Evolutionary conservation across 2,329 filamentous ascomycete genomes (phyloP), one percentile per base, ranked within the genome.

Genomic region (Cordyceps fumosorosea): DNA sequence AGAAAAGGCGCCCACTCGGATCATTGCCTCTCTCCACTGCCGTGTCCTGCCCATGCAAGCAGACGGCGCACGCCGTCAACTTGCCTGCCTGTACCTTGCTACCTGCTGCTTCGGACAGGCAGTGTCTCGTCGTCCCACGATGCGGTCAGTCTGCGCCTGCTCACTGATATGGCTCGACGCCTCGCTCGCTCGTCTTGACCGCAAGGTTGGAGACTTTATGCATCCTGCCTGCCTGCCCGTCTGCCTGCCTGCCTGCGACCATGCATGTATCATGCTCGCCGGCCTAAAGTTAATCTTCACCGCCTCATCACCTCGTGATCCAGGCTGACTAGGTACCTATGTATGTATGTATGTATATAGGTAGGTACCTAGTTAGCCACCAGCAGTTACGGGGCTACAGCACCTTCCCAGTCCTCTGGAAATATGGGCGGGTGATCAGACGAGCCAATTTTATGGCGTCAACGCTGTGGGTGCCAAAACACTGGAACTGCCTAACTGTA

Each of bases 261-360:
- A 26, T 29, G 42, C n/a, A 22, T 16, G 5, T 48, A n/a, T 12
- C 26, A 57, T 8, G 24, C 18, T 42, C 34, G 11, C 18, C 37
- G 22, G 24, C 42, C 54, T 16, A 6, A 29, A 3, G 26, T 29
- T 29, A 44, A 37, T 32, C 24, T 37, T 59, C 56, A 59, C 56
- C 56, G 56, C 56, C 34, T 52, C 29, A 50, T 52, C 10, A 16
- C 32, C 56, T 59, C 56, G 56, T 59, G 56, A 59, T 59, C 47
- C 18, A 57, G 24, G 44, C 29, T 37, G 55, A 24, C 18, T 12
- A 12, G 26, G 26, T 29, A 29, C n/a, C n/a, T n/a, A n/a, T n/a
- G n/a, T n/a, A n/a, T n/a, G n/a, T n/a, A n/a, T n/a, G n/a, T n/a
- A n/a, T n/a, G n/a, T n/a, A n/a, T n/a, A n/a, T n/a, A n/a, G n/a